Evolutionary conservation across 2,329 filamentous ascomycete species (phyloP), one percentile per base, ranked within the genome.

Genomic region (Aspergillus texensis): DNA sequence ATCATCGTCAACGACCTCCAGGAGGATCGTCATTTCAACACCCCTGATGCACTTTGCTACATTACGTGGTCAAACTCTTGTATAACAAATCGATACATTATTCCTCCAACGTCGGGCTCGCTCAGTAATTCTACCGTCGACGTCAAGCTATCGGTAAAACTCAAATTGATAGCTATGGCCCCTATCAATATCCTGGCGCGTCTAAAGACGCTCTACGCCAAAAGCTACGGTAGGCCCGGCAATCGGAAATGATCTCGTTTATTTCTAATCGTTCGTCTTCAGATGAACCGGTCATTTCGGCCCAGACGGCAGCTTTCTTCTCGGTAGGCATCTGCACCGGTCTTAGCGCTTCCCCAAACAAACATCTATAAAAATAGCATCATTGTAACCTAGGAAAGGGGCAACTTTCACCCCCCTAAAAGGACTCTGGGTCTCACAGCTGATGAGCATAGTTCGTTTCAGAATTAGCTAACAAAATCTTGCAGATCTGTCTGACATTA

Each of bases 401-500:
- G 39, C 14, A 39, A 41, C 48, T 30, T 16, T 14, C 46, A 21
- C 28, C 46, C 50, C 48, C 34, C n/a, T 30, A 26, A 61, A 56
- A 24, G 21, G 12, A 45, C 14, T 61, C 58, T 30, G 10, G 30
- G 32, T 46, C 32, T 58, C 43, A 57, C 21, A 55, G 14, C 6
- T n/a, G 28, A 32, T n/a, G 19, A 14, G 8, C 28, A 52, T 32
- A 52, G 28, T n/a, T 32, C 28, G 28, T 52, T 52, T 52, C 48
- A 21, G 24, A 24, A 26, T 55, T 55, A 24, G 21, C 32, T 55
- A 61, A 21, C 30, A 48, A 32, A 16, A 28, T 28, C 26, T 46
- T 30, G 21, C 60, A 91, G 92, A 80, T 94, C 66, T 78, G 89
- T 65, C 96, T 96, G 79, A 96, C 93, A n/a, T 78, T 93, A 70